These are phyloP conservation scores for Phtheirospermum japonicum DNA, from an alignment of 257 asterid species.

Conservation along the genomic window DNA sequence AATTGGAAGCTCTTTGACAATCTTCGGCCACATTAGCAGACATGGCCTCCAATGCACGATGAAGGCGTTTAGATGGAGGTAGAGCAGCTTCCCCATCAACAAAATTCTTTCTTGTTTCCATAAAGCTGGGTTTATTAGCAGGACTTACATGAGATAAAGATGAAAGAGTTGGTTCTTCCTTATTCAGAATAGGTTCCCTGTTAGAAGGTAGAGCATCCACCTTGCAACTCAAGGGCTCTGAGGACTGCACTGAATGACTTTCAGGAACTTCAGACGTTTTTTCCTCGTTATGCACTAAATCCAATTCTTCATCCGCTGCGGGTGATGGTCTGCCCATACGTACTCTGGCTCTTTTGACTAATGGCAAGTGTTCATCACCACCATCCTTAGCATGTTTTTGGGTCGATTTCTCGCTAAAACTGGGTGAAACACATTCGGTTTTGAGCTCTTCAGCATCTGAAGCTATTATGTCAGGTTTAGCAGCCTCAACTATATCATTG, in stretches of 20 bases:
- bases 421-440: constrained; percentile 37
- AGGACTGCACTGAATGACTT: constrained; percentile 35
- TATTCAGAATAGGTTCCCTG: constrained; percentile 32
- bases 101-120: constrained; percentile 42
- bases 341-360: constrained; percentile 89
- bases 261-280: constrained; percentile 37
- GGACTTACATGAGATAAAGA: constrained; percentile 42
- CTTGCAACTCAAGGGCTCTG: constrained; percentile 39
- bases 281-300: constrained; percentile 47
- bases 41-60: constrained; percentile 99
- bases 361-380: constrained; percentile 88
- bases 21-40: constrained; percentile 93
- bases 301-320: constrained; percentile 37
- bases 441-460: constrained; percentile 43
- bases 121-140: constrained; percentile 39
- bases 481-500: constrained; percentile 40
- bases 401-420: constrained; percentile 43
- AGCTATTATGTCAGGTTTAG: constrained; percentile 38
- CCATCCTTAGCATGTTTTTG: constrained; percentile 52
- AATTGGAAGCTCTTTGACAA: constrained; percentile 39
- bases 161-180: constrained; percentile 35
- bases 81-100: constrained; percentile 59
- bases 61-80: constrained; percentile 96
- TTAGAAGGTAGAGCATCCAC: constrained; percentile 44
- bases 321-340: constrained; percentile 74